Evolutionary conservation across 1,284 basidiomycete genomes (phyloP), one percentile per base, ranked within the genome.

Genomic region (Tilletia walkeri): DNA sequence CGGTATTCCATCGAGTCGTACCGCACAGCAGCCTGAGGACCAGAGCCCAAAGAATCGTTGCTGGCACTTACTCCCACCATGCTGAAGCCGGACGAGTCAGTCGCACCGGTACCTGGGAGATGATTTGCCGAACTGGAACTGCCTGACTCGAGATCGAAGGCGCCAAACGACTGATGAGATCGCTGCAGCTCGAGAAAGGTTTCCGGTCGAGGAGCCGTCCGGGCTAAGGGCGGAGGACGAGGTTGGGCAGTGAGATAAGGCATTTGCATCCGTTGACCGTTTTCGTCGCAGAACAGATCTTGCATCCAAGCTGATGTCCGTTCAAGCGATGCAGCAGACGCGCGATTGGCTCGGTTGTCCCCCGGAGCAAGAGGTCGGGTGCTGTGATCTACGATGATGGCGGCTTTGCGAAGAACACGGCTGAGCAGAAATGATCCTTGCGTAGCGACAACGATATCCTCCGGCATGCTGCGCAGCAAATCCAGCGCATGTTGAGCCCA

Each of bases 361-460:
- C 41, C 41, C 41, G 41, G 54, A 4, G 34, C 6, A 0, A 9
- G 54, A 56, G 20, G 24, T 6, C 54, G 12, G n/a, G 54, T 56
- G 54, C 16, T 30, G 54, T 56, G 54, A n/a, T 56, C 54, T n/a
- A 56, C 54, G 24, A 56, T 56, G 54, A 56, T 56, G 54, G 54
- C 12, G 5, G 54, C 54, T 30, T 56, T 56, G 54, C 54, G 54
- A 34, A 56, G 54, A 10, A 56, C 54, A 14, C 54, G 54, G 20
- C 54, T 56, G 20, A 56, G 54, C 54, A 56, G 16, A 14, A 30
- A 56, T 2, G 54, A 56, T 34, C 54, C 54, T 14, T 56, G 54
- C 3, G 54, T 56, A 10, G 54, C 54, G 20, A 56, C 54, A 24
- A 14, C 24, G 14, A 56, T 56, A 14, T 56, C 54, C 34, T 56